Percentiles rank a stretch among this genome's conserved stretches.
phyloP scores from a whole-genome alignment of 768 basidiomycete species.

The Pleurotus citrinopileatus region DNA sequence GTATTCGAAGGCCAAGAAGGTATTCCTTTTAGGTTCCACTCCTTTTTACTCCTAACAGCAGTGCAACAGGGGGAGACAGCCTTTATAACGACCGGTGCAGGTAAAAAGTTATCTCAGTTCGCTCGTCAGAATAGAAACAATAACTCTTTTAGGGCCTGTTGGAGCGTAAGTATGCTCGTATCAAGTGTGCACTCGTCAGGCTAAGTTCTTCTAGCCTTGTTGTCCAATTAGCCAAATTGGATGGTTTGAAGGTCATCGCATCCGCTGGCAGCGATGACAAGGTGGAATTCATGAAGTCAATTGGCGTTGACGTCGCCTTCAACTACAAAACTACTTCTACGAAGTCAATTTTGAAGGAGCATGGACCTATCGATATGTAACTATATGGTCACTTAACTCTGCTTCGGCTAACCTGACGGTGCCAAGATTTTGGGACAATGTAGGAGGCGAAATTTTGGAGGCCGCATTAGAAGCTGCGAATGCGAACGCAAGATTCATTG shows the following conservation, averaged over 20 bases:
- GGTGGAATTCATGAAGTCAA: conserved; percentile 28
- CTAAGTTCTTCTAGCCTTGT: neutral
- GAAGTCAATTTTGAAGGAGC: conserved; percentile 26
- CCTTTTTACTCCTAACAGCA: neutral
- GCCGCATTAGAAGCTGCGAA: conserved; percentile 36
- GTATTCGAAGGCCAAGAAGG: neutral
- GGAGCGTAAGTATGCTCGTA: neutral
- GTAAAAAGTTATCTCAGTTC: neutral
- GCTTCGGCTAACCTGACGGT: conserved; percentile 11
- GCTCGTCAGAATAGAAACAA: neutral
- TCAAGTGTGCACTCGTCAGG: neutral
- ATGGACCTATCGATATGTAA: conserved; percentile 31
- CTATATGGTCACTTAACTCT: neutral
- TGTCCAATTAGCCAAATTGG: conserved; percentile 26
- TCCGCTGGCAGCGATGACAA: conserved; percentile 40
- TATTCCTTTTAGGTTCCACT: neutral
- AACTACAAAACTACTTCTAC: conserved; percentile 22
- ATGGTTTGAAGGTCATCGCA: conserved; percentile 39
- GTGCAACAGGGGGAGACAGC: neutral
- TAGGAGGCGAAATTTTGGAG: conserved; percentile 44
- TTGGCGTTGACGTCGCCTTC: conserved; percentile 35
- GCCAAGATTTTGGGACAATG: conserved; percentile 26
- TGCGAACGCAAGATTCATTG: conserved; percentile 32
- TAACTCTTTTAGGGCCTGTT: neutral
- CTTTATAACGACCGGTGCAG: neutral